A percentile compares a stretch with the other conserved stretches of the same genome.
phyloP scores from a whole-genome alignment of 352 stramenopile genomes.

The Globisporangium spinosum region DNA sequence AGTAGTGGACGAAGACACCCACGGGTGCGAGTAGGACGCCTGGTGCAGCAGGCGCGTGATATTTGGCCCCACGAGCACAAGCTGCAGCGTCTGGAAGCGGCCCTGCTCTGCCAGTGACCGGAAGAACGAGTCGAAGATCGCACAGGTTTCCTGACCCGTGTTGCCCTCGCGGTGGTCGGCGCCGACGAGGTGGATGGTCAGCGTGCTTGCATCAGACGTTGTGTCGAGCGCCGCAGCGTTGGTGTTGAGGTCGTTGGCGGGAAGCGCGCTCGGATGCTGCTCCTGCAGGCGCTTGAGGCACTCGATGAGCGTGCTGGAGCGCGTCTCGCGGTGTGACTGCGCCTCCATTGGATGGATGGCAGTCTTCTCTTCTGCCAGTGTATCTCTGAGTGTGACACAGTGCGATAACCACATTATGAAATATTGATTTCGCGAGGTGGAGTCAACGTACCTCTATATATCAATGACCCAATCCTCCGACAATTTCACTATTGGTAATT shows the following conservation, averaged over 20 bases:
- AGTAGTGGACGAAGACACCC: background rate
- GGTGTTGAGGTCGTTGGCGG: background rate
- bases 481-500: too few relatives aligned
- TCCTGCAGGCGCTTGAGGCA: constrained; percentile 29
- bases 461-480: too few relatives aligned
- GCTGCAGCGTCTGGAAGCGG: constrained; percentile 31
- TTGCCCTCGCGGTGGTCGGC: constrained; percentile 79
- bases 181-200: constrained; percentile 69
- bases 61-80: constrained; percentile 78
- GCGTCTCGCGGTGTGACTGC: constrained; percentile 15
- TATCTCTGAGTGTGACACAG: too few relatives aligned
- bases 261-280: constrained; percentile 6
- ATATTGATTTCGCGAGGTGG: too few relatives aligned
- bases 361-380: too few relatives aligned
- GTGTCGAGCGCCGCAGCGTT: background rate
- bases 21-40: constrained; percentile 23
- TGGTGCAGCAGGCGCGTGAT: constrained; percentile 54
- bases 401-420: too few relatives aligned
- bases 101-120: constrained; percentile 32
- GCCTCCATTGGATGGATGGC: constrained; percentile 4
- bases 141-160: constrained; percentile 46
- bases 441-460: too few relatives aligned
- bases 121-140: constrained; percentile 53
- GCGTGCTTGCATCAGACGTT: constrained; percentile 1
- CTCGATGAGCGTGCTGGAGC: constrained; percentile 32